A percentile compares a stretch with the other conserved stretches of the same genome.
Evolutionary conservation across 2,329 filamentous ascomycete species (phyloP).

Genomic region (Exophiala oligosperma): DNA sequence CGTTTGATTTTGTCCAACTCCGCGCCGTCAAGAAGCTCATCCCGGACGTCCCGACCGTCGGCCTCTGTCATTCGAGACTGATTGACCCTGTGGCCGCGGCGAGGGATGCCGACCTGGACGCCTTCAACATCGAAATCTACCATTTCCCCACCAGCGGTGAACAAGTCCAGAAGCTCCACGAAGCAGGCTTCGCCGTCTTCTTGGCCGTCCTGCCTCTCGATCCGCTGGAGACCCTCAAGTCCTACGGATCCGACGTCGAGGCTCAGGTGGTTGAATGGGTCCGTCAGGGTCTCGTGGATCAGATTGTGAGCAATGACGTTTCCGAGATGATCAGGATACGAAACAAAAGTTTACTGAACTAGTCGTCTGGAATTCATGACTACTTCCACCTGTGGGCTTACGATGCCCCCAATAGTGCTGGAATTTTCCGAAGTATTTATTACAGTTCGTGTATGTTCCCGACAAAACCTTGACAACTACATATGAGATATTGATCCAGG

Average conservation of each 20-base stretch:
- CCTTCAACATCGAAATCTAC: background rate
- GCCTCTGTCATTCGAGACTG: background rate
- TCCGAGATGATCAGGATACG: background rate
- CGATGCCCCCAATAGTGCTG: too few relatives aligned
- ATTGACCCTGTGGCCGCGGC: background rate
- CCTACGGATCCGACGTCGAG: background rate
- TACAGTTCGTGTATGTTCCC: too few relatives aligned
- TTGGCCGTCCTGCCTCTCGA: background rate
- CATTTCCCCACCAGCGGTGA: background rate
- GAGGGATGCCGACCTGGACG: background rate
- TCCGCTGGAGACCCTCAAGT: background rate
- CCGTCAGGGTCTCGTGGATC: background rate
- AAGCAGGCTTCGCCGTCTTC: background rate
- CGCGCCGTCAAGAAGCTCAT: background rate
- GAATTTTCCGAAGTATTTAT: too few relatives aligned
- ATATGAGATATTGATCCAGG: too few relatives aligned
- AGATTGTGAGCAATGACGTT: background rate
- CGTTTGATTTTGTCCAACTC: background rate
- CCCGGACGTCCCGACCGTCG: background rate
- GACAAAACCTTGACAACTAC: too few relatives aligned
- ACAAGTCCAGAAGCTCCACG: background rate
- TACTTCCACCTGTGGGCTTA: too few relatives aligned
- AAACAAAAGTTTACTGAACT: too few relatives aligned
- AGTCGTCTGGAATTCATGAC: too few relatives aligned
- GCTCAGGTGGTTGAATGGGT: background rate